Conservation (phyloP, 2,329 filamentous ascomycete genomes). For the Biscogniauxia mediterranea region DNA sequence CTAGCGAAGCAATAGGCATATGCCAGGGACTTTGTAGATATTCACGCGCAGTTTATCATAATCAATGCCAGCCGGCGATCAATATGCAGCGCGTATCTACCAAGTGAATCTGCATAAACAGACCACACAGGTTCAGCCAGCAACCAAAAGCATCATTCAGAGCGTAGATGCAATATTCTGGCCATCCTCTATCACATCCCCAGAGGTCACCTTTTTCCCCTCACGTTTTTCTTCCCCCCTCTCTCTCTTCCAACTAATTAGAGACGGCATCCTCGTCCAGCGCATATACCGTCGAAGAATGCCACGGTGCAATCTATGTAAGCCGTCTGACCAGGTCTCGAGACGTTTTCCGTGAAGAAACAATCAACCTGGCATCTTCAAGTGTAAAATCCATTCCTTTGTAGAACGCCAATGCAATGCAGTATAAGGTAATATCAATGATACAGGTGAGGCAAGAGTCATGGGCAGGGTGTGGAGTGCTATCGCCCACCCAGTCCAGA, state of each 20-base stretch:
- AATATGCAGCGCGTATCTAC: conserved; percentile 14
- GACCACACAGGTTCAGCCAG: conserved; percentile 9
- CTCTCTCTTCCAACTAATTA: conserved; percentile 26
- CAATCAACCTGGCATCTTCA: conserved; percentile 24
- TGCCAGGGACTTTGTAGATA: conserved; percentile 3
- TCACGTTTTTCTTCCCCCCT: conserved; percentile 1
- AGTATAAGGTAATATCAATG: conserved; percentile 33
- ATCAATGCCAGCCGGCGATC: conserved; percentile 19
- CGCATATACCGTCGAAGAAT: conserved; percentile 40
- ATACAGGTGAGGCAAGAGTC: conserved; percentile 25
- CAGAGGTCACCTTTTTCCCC: background rate
- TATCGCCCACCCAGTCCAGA: conserved; percentile 8
- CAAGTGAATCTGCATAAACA: conserved; percentile 13
- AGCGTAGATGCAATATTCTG: conserved; percentile 1
- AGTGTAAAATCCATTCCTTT: conserved; percentile 29
- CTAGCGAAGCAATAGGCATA: conserved; percentile 1
- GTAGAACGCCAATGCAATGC: conserved; percentile 61
- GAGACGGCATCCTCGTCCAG: conserved; percentile 42
- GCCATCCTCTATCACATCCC: conserved; percentile 1
- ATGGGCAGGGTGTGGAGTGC: background rate
- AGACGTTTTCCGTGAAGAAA: conserved; percentile 31
- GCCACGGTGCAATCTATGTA: conserved; percentile 33
- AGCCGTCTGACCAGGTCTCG: conserved; percentile 25
- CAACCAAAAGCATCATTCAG: conserved; percentile 1
- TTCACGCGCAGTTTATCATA: conserved; percentile 6